phyloP scores from a whole-genome alignment of 202 grass and related monocot genomes.

The Bolboschoenoplectus hybrid region DNA sequence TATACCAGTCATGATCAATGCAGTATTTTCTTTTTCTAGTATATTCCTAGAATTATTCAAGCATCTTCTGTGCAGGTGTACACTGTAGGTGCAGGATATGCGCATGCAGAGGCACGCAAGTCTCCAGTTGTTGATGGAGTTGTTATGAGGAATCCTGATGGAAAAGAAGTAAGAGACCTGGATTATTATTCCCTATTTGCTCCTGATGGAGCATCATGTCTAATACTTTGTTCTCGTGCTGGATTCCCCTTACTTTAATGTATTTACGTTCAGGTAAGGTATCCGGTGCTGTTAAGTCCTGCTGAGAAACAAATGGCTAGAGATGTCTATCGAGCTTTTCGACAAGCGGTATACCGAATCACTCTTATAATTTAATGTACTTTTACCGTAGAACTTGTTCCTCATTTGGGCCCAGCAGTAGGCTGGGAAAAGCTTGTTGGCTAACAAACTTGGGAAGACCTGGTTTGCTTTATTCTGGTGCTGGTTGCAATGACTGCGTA shows the following conservation, averaged over 20 bases:
- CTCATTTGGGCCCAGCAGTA: slow-evolving; percentile 17
- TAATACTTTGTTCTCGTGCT: slow-evolving; percentile 34
- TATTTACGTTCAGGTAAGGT: slow-evolving; percentile 77
- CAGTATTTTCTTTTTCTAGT: neutral
- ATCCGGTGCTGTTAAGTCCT: slow-evolving; percentile 88
- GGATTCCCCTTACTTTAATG: slow-evolving; percentile 30
- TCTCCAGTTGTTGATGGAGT: slow-evolving; percentile 98
- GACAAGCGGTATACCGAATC: slow-evolving; percentile 66
- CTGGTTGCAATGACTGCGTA: slow-evolving; percentile 15
- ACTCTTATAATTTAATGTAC: slow-evolving; percentile 40
- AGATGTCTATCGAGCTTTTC: slow-evolving; percentile 85
- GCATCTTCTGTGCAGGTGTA: slow-evolving; percentile 70
- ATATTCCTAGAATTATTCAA: slow-evolving; percentile 27
- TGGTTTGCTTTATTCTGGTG: slow-evolving; percentile 1
- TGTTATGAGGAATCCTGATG: slow-evolving; percentile 96
- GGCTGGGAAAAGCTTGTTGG: slow-evolving; percentile 21
- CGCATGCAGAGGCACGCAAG: slow-evolving; percentile 94
- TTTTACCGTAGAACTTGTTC: slow-evolving; percentile 33
- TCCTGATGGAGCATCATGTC: slow-evolving; percentile 31
- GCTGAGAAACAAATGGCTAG: slow-evolving; percentile 95
- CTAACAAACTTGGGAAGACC: slow-evolving; percentile 25
- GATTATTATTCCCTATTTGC: slow-evolving; percentile 34
- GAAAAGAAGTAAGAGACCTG: slow-evolving; percentile 72
- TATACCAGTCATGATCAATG: neutral
- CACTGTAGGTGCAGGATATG: slow-evolving; percentile 89